These are phyloP conservation scores for Zostera marina DNA, from an alignment of 116 monocot species.

Conservation along the genomic window DNA sequence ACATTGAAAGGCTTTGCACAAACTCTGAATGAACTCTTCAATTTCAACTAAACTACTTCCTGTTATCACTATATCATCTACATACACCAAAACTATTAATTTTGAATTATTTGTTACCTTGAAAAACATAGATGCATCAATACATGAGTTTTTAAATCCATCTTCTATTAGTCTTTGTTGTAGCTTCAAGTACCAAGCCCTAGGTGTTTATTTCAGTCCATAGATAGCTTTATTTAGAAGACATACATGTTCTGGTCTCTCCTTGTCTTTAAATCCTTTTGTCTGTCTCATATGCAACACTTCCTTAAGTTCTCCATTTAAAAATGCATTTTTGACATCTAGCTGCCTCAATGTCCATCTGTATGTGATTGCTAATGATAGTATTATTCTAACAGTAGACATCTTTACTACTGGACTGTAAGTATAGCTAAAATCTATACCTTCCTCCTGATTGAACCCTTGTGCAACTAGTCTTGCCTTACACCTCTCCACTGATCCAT, in stretches of 20 bases:
- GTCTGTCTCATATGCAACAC: background rate
- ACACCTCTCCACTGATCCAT: background rate
- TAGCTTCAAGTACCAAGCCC: background rate
- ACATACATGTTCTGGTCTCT: background rate
- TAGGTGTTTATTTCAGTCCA: background rate
- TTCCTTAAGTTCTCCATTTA: background rate
- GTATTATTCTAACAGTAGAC: background rate
- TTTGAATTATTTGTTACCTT: background rate
- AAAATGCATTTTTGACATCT: background rate
- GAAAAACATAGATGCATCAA: background rate
- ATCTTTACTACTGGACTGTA: background rate
- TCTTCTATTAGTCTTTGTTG: background rate
- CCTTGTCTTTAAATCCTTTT: background rate
- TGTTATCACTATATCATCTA: background rate
- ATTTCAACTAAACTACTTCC: background rate
- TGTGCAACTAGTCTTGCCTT: background rate
- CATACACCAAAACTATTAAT: background rate
- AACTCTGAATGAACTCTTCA: background rate
- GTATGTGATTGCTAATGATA: background rate
- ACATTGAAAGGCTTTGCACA: background rate
- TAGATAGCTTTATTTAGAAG: background rate
- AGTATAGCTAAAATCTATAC: background rate
- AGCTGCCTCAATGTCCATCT: background rate
- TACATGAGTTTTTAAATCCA: background rate
- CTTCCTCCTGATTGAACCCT: background rate